Percentiles rank a stretch among this genome's conserved stretches.
Conservation (phyloP, 2,329 filamentous ascomycete genomes). For the Trichophyton simii region DNA sequence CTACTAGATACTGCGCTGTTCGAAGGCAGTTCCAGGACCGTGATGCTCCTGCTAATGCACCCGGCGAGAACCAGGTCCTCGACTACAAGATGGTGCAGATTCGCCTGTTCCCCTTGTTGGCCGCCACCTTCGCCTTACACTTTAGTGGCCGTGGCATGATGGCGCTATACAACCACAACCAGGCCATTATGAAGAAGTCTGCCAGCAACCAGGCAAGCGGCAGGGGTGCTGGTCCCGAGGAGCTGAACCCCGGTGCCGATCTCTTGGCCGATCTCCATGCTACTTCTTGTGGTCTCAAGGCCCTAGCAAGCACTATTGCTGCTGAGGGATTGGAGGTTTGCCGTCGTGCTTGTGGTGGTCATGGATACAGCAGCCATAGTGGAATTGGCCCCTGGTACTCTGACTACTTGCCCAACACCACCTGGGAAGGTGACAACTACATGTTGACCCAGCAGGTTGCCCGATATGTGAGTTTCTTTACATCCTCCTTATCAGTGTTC, state of each 20-base stretch:
- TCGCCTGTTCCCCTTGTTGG: constrained; percentile 57
- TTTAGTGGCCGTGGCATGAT: constrained; percentile 71
- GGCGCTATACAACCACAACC: constrained; percentile 57
- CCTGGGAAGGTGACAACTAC: constrained; percentile 71
- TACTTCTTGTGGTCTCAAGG: constrained; percentile 64
- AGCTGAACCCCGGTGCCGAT: constrained; percentile 53
- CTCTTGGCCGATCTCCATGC: constrained; percentile 62
- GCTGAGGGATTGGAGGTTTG: constrained; percentile 64
- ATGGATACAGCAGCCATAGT: constrained; percentile 58
- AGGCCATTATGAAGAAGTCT: constrained; percentile 47
- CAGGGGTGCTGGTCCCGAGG: constrained; percentile 54
- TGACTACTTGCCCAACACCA: constrained; percentile 59
- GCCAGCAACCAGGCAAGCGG: constrained; percentile 32
- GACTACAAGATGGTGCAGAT: constrained; percentile 75
- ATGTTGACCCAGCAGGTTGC: constrained; percentile 72
- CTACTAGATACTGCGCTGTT: constrained; percentile 60
- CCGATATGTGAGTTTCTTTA: constrained; percentile 43
- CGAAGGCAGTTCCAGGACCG: constrained; percentile 67
- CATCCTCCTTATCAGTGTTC: not conserved
- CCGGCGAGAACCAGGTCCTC: constrained; percentile 59
- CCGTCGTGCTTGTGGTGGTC: constrained; percentile 62
- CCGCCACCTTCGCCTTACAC: constrained; percentile 63
- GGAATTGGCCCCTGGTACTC: constrained; percentile 66
- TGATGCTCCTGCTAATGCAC: constrained; percentile 46
- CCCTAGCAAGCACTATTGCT: constrained; percentile 57